Percentiles rank a stretch among this genome's conserved stretches.
Evolutionary conservation across 805 yeast species (phyloP).

Genomic region (Saturnispora sanitii): DNA sequence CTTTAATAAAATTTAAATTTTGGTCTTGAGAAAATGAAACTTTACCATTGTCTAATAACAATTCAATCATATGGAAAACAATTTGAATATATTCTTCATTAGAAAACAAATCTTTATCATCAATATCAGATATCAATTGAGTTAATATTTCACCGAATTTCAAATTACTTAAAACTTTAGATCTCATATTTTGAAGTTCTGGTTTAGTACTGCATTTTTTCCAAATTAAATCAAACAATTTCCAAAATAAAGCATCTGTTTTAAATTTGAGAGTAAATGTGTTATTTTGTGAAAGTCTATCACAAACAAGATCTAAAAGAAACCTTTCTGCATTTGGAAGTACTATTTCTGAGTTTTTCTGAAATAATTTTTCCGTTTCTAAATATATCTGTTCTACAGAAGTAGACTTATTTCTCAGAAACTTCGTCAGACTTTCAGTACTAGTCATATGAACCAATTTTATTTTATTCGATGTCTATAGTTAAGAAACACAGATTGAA

Average conservation of each 20-base stretch:
- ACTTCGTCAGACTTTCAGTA: slow-evolving; percentile 46
- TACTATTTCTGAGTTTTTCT: slow-evolving; percentile 25
- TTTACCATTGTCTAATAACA: slow-evolving; percentile 13
- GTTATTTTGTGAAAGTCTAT: slow-evolving; percentile 45
- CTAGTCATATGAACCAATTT: too few species aligned
- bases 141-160: slow-evolving; percentile 31
- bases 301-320: slow-evolving; percentile 49
- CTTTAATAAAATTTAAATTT: slow-evolving; percentile 16
- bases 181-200: slow-evolving; percentile 27
- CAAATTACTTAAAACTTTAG: slow-evolving; percentile 32
- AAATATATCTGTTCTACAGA: slow-evolving; percentile 34
- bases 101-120: slow-evolving; percentile 15
- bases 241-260: slow-evolving; percentile 38
- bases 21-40: slow-evolving; percentile 21
- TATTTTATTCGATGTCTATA: background rate
- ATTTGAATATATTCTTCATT: slow-evolving; percentile 18
- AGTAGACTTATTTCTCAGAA: slow-evolving; percentile 45
- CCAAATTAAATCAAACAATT: slow-evolving; percentile 32
- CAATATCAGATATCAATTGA: slow-evolving; percentile 18
- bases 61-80: slow-evolving; percentile 12
- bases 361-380: slow-evolving; percentile 27
- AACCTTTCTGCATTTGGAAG: slow-evolving; percentile 50
- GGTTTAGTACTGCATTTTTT: slow-evolving; percentile 10
- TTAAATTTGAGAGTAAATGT: slow-evolving; percentile 31
- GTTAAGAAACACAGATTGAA: background rate